Base-by-base conservation (phyloP, 2,329 filamentous ascomycete genomes). In the Didymellaceae sp. region DNA sequence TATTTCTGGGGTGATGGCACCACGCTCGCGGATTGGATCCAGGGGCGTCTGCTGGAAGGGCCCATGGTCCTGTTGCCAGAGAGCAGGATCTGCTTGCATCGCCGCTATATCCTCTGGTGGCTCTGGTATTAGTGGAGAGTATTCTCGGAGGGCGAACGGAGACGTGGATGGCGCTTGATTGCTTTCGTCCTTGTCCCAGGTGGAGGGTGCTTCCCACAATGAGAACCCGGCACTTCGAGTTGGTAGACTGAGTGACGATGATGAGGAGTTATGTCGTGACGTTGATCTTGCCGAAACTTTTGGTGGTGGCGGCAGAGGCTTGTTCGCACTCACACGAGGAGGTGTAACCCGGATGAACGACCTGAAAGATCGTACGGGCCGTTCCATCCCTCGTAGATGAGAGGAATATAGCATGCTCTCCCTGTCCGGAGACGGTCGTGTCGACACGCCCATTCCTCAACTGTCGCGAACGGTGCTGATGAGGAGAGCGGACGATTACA, bases 301-400 rank as follows among this genome's bases (percentile, higher is more conserved):
- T 38, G 24, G 37, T 28, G 55, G 52, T 13, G 62, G 58, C 45
- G 66, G 63, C 42, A 68, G 57, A 45, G 66, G 58, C 42, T 70
- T 69, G 28, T 56, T 18, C 6, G 48, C 24, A 21, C 20, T 44
- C 17, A 61, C 53, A 41, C 55, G 53, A 22, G 62, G 56, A 13
- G 67, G 64, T 14, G 55, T 50, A 4, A 59, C 55, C 34, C 54
- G 59, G 28, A 67, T 62, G 40, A 67, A 68, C 16, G 67, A 69
- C 28, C 63, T 65, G 57, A 70, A 70, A 3, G 67, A 69, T 16
- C 57, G 63, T 21, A 72, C 57, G 20, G 67, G 67, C 17, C 47
- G 59, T 54, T 71, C 67, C 67, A 72, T 70, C n/a, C 62, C 68
- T 43, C 63, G 55, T 20, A 71, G 60, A 16, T 63, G 62, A 13